These are phyloP conservation scores for Metrosideros polymorpha DNA, from an alignment of 441 rosid species.

Conservation along the genomic window DNA sequence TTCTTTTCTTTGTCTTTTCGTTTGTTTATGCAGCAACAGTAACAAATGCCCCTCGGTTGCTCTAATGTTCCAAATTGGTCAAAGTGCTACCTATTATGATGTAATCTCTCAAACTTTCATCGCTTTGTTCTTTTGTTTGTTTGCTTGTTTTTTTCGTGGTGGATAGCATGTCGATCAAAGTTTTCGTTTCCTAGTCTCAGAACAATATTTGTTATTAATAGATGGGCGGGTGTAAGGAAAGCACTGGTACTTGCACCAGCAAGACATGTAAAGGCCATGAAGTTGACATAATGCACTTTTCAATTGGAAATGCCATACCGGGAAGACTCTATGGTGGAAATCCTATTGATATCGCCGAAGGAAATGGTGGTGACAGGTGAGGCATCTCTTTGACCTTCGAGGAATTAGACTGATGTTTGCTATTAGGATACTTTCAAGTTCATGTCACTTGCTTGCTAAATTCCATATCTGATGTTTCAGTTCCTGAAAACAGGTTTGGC, in stretches of 20 bases:
- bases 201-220: conserved; percentile 14
- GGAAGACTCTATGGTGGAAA: conserved; percentile 93
- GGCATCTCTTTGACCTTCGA: not conserved
- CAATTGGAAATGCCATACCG: conserved; percentile 89
- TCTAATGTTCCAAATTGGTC: conserved; percentile 92
- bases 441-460: not conserved
- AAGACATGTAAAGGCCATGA: conserved; percentile 93
- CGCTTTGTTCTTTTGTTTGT: not conserved
- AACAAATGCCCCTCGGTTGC: conserved; percentile 79
- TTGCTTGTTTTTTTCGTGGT: not conserved
- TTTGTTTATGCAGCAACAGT: conserved; percentile 44
- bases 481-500: conserved; percentile 49
- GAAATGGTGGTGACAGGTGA: conserved; percentile 95
- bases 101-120: conserved; percentile 25
- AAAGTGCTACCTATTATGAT: conserved; percentile 71
- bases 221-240: conserved; percentile 98
- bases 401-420: not conserved
- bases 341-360: conserved; percentile 55
- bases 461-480: not conserved
- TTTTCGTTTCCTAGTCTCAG: not conserved
- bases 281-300: conserved; percentile 97
- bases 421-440: not conserved
- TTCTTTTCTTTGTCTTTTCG: not conserved
- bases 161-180: not conserved
- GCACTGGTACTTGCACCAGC: conserved; percentile 53